Base-by-base conservation (phyloP, 768 basidiomycete genomes). In the Gloeostereum incarnatum region DNA sequence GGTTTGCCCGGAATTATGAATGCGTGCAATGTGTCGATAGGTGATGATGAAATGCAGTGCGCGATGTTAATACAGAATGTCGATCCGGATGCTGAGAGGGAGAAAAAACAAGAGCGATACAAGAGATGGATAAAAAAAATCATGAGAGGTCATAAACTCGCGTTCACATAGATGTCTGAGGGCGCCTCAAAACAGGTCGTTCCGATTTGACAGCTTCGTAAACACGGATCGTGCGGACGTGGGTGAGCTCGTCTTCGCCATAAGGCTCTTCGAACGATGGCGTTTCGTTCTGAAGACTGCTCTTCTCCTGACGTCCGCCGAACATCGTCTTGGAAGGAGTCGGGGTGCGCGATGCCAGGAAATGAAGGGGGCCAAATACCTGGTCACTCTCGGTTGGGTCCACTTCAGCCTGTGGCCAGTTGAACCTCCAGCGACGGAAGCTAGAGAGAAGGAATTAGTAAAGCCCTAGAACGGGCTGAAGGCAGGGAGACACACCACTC, bases 391-490 rank as follows among this genome's bases (percentile, higher is more conserved):
- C 39, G n/a, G n/a, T n/a, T n/a, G n/a, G n/a, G n/a, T n/a, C n/a
- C n/a, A 48, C 47, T 43, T 64, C 63, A 35, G 60, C 51, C 68
- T 27, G 65, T 4, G 80, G 78, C 81, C 80, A 84, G 48, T 81
- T 73, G 52, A 84, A 73, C 29, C 82, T 73, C 40, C 61, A 62
- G 36, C 80, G 72, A 27, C 75, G 73, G 60, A 82, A 84, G 42
- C 82, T 85, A 49, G 6, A 42, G 41, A 36, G 20, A 9, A 44
- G 39, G 10, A 7, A 36, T 47, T 38, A 45, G 35, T 48, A 22
- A 38, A 41, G 23, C 26, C 39, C 24, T 27, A 31, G 9, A 41
- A 24, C 17, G 22, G 24, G 26, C 22, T 22, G 30, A 45, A 34
- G 43, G 36, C 39, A 26, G 39, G 24, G 36, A 21, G 35, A 60